Percentiles rank a stretch among this genome's conserved stretches.
Conservation (phyloP, 441 rosid genomes). For the Omphalea diandra region DNA sequence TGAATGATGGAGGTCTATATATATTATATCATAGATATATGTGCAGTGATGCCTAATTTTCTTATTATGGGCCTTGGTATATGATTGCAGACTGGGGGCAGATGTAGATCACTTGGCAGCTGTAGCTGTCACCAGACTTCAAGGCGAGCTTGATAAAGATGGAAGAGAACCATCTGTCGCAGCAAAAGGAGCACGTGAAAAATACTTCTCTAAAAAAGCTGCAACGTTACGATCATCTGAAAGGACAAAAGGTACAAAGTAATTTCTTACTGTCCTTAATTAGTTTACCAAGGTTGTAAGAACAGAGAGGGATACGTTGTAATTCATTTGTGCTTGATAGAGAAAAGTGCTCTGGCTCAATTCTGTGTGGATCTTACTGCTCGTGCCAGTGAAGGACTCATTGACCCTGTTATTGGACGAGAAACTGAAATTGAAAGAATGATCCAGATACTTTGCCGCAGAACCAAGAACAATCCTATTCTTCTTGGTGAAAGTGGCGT, state of each 20-base stretch:
- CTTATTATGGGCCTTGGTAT: constrained; percentile 3
- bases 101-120: constrained; percentile 66
- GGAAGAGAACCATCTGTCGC: constrained; percentile 70
- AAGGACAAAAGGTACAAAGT: constrained; percentile 48
- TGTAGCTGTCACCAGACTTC: constrained; percentile 65
- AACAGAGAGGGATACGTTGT: constrained; percentile 20
- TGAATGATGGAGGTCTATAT: too few species aligned
- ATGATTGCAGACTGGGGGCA: constrained; percentile 65
- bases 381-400: constrained; percentile 60
- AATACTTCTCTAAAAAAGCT: constrained; percentile 39
- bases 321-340: constrained; percentile 38
- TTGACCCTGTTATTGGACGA: constrained; percentile 99
- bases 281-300: constrained; percentile 7
- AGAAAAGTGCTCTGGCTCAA: constrained; percentile 75
- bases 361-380: constrained; percentile 77
- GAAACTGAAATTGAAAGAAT: constrained; percentile 86
- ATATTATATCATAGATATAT: too few species aligned
- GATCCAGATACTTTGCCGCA: constrained; percentile 84
- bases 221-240: constrained; percentile 42
- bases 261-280: constrained; percentile 11
- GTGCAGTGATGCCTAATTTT: background rate
- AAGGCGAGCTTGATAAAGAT: constrained; percentile 90
- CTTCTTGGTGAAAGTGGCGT: constrained; percentile 99
- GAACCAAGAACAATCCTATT: constrained; percentile 95
- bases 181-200: constrained; percentile 46